A percentile compares a stretch with the other conserved stretches of the same genome.
These are phyloP conservation scores for Penicillium sp. DNA, from an alignment of 2,329 filamentous ascomycete genomes.

Conservation along the genomic window DNA sequence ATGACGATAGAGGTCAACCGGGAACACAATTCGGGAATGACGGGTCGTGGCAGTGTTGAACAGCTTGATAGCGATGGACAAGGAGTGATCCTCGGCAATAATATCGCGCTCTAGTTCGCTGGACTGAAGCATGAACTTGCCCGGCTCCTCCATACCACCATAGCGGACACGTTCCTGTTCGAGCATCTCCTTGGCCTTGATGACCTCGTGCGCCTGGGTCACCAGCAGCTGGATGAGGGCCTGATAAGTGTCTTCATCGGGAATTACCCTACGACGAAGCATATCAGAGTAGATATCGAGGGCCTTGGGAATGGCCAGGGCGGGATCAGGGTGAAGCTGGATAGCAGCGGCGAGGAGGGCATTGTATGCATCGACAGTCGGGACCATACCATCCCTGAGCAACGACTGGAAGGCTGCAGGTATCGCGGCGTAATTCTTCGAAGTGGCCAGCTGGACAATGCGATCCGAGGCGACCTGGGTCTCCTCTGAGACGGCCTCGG, in stretches of 20 bases:
- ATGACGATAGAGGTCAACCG: conserved; percentile 75
- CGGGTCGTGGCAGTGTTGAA: conserved; percentile 70
- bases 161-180: conserved; percentile 80
- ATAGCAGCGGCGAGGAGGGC: conserved; percentile 80
- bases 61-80: conserved; percentile 77
- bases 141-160: conserved; percentile 75
- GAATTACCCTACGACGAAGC: conserved; percentile 75
- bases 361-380: conserved; percentile 85
- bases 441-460: conserved; percentile 66
- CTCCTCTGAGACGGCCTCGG: conserved; percentile 52
- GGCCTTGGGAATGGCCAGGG: conserved; percentile 82
- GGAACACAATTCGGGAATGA: conserved; percentile 59
- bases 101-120: conserved; percentile 83
- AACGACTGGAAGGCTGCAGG: conserved; percentile 86
- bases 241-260: conserved; percentile 80
- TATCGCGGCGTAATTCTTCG: conserved; percentile 76
- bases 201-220: conserved; percentile 71
- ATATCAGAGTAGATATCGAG: conserved; percentile 96
- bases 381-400: conserved; percentile 73
- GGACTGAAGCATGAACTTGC: conserved; percentile 82
- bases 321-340: conserved; percentile 69
- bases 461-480: conserved; percentile 70
- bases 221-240: conserved; percentile 80
- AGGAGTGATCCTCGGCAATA: conserved; percentile 77
- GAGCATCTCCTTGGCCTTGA: conserved; percentile 64